These are phyloP conservation scores for Fusarium veterinarium DNA, from an alignment of 2,329 filamentous ascomycete species.

Conservation along the genomic window DNA sequence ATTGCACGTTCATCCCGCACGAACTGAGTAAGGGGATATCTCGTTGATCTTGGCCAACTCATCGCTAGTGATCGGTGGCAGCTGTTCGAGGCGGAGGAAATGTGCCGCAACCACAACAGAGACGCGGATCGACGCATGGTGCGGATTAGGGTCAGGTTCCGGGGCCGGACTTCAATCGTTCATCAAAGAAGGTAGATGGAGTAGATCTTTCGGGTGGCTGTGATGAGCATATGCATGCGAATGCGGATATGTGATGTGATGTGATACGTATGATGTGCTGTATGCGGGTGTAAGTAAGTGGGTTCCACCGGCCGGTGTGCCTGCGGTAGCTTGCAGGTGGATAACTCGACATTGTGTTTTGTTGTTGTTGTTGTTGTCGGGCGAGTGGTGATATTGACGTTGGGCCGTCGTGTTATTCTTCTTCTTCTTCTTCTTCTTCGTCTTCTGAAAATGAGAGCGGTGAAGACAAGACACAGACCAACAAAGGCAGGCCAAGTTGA, in stretches of 20 bases:
- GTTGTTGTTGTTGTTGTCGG: slow-evolving; percentile 32
- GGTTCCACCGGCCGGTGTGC: slow-evolving; percentile 17
- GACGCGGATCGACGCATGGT: slow-evolving; percentile 38
- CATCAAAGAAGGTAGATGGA: slow-evolving; percentile 7
- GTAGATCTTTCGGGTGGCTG: slow-evolving; percentile 38
- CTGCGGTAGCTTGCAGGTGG: slow-evolving; percentile 34
- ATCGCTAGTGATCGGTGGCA: not conserved
- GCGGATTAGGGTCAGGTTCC: slow-evolving; percentile 18
- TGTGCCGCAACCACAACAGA: slow-evolving; percentile 34
- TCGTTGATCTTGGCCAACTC: slow-evolving; percentile 1
- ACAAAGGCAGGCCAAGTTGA: slow-evolving; percentile 6
- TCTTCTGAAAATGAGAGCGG: slow-evolving; percentile 12
- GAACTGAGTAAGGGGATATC: not conserved
- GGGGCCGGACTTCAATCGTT: slow-evolving; percentile 23
- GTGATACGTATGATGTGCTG: slow-evolving; percentile 34
- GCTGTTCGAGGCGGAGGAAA: slow-evolving; percentile 9
- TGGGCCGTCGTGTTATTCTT: slow-evolving; percentile 1
- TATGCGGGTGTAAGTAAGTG: slow-evolving; percentile 24
- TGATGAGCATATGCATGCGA: slow-evolving; percentile 40
- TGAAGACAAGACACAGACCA: slow-evolving; percentile 18
- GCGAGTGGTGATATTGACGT: slow-evolving; percentile 24
- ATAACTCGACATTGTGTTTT: slow-evolving; percentile 8
- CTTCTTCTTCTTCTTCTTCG: slow-evolving; percentile 10
- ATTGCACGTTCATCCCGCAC: not conserved
- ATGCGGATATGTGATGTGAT: slow-evolving; percentile 36